Base-by-base conservation (phyloP, 352 stramenopile species). In the Pythium vanterpoolii region DNA sequence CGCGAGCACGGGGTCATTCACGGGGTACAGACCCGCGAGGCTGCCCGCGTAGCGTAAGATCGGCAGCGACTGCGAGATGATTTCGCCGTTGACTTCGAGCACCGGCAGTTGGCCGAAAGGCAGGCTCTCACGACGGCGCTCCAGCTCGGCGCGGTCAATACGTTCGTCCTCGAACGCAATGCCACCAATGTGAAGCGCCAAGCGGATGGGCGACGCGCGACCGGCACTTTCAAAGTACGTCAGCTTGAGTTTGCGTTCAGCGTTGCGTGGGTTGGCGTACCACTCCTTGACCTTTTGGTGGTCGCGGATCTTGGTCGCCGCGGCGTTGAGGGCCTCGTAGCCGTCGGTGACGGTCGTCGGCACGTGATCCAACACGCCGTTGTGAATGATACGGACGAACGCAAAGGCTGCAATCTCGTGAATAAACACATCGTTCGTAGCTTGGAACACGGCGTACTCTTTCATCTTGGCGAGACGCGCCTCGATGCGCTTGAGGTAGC, bases 151-250 rank as follows among this genome's bases (percentile, higher is more conserved):
- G 39, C 62, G 62, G 21, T 39, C 24, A 18, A 93, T 60, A 27
- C 69, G 75, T 19, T 79, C 68, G 60, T 92, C 80, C 24, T 84
- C 68, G 45, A 90, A 91, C 5, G 65, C 42, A 1, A 94, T 61
- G 38, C 71, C 72, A n/a, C 74, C 85, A 23, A 89, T 73, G 54
- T 75, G 69, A 40, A 89, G 76, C 8, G 69, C 69, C 19, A 92
- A 64, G 26, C 85, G 78, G 6, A 76, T 72, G 1, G 64, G 33
- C 56, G 90, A 83, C 9, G 64, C 84, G 31, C 74, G 76, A 0
- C 73, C 82, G 4, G 68, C 55, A 30, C 55, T 40, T 1, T 28
- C 11, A 39, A 92, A 86, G 68, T 94, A 92, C 16, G 71, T 87
- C n/a, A 93, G 68, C 64, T 86, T 86, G 60, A 90, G 27, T 39